phyloP scores from a whole-genome alignment of 768 basidiomycete genomes.

The Hericium rajendrae region DNA sequence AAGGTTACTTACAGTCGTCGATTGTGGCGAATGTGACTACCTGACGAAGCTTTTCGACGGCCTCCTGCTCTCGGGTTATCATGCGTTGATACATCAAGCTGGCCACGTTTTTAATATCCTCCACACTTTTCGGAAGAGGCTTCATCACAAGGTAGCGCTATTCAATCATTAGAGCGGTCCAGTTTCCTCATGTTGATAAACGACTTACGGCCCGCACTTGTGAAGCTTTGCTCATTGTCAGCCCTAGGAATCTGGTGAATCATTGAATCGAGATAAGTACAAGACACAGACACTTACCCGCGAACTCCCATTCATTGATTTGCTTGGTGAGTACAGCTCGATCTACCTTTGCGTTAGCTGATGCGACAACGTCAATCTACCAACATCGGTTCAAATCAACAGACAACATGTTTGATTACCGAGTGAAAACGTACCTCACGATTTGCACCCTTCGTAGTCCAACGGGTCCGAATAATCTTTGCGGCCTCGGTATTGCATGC shows the following conservation, averaged over 20 bases:
- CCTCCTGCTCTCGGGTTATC: constrained; percentile 32
- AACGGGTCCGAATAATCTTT: constrained; percentile 21
- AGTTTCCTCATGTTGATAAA: neutral
- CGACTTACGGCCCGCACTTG: constrained; percentile 28
- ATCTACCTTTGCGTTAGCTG: constrained; percentile 20
- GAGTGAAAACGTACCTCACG: constrained; percentile 15
- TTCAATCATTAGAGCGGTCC: neutral
- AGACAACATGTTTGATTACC: neutral
- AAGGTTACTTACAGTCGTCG: constrained; percentile 25
- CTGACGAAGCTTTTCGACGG: constrained; percentile 27
- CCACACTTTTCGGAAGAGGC: constrained; percentile 23
- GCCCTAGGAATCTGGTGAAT: constrained; percentile 15
- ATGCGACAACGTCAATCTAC: constrained; percentile 28
- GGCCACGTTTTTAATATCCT: constrained; percentile 26
- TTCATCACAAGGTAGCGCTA: constrained; percentile 29
- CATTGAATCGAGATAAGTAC: neutral
- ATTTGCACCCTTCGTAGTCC: constrained; percentile 18
- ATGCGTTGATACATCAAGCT: constrained; percentile 27
- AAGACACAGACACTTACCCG: constrained; percentile 16
- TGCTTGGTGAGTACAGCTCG: constrained; percentile 25
- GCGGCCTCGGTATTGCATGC: constrained; percentile 25
- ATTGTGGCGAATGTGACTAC: constrained; percentile 30
- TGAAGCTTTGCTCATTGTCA: constrained; percentile 24
- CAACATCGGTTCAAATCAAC: neutral
- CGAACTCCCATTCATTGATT: constrained; percentile 32